Conservation (phyloP, 106 monocot genomes). For the Acorus calamus region DNA sequence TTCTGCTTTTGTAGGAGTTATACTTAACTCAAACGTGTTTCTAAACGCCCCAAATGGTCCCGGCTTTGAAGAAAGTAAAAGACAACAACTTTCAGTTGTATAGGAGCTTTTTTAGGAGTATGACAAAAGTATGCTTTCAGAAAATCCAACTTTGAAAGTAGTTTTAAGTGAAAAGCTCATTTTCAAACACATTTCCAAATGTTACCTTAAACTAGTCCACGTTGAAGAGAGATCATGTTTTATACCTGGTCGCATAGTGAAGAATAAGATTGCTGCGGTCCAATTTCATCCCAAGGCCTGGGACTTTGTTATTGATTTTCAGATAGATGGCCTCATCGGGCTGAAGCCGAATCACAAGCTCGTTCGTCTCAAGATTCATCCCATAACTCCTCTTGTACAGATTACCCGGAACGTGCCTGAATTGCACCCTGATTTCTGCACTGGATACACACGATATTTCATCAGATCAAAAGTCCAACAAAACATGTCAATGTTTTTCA, state of each 20-base stretch:
- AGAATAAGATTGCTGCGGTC: conserved; percentile 90
- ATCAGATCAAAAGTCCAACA: not conserved
- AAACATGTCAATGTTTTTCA: not conserved
- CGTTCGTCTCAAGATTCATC: conserved; percentile 87
- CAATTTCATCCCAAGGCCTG: conserved; percentile 77
- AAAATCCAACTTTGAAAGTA: too few species aligned
- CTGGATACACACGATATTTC: conserved; percentile 19
- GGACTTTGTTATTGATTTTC: conserved; percentile 89
- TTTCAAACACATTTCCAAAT: too few species aligned
- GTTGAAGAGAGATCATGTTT: not conserved
- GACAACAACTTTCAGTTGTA: too few species aligned
- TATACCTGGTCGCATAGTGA: conserved; percentile 87
- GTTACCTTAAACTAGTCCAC: not conserved
- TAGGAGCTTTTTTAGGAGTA: too few species aligned
- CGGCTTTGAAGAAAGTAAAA: too few species aligned
- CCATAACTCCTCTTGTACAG: conserved; percentile 79
- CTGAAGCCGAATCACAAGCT: conserved; percentile 88
- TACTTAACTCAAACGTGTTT: too few species aligned
- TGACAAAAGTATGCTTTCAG: too few species aligned
- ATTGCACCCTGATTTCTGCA: conserved; percentile 91
- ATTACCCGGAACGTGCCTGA: conserved; percentile 88
- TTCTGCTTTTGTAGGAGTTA: too few species aligned
- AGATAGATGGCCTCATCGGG: conserved; percentile 96
- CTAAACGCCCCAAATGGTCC: too few species aligned
- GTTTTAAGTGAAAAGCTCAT: too few species aligned